Base-by-base conservation (phyloP, 257 asterid species). In the Henckelia pumila region DNA sequence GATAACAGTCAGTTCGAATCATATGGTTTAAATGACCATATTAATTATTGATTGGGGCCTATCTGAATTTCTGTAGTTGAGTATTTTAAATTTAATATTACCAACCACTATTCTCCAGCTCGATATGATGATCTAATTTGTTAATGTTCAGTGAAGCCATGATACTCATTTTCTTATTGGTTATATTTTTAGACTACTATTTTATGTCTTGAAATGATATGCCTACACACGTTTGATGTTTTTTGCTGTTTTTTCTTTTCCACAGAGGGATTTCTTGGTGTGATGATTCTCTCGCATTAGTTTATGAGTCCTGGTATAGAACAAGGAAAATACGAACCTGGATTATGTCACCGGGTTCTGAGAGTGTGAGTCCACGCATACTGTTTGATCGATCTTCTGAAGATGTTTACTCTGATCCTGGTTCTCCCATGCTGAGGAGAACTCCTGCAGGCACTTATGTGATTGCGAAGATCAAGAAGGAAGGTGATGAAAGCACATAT, bases 371-470 rank as follows among this genome's bases (percentile, higher is more conserved):
- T 75, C 95, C 96, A 6, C 88, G 84, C 49, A 80, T 91, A 82
- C 83, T 94, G 64, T 94, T 94, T 73, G 99, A 94, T 85, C 78
- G 99, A 83, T 94, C 99, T 71, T 94, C 89, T 24, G 99, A 94
- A 83, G 99, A 94, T 82, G 97, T 94, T 69, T 94, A 94, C 81
- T 91, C 99, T 29, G 99, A 94, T 82, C 99, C 99, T 52, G 99
- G 99, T 57, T 86, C 95, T 79, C 99, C 99, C 25, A 91, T 91
- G 98, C 67, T 75, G 69, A 88, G 97, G 67, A 84, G 96, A 81
- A 85, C 97, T 67, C 78, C 80, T 76, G 71, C 75, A 50, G 99
- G 99, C 60, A 91, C 95, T 68, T 91, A 87, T 59, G 91, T 94
- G 79, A 88, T 94, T 81, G 99, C 96, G 9, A 94, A 85, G 87